These are phyloP conservation scores for Bodo saltans DNA, from an alignment of 78 protist genomes.

Conservation along the genomic window DNA sequence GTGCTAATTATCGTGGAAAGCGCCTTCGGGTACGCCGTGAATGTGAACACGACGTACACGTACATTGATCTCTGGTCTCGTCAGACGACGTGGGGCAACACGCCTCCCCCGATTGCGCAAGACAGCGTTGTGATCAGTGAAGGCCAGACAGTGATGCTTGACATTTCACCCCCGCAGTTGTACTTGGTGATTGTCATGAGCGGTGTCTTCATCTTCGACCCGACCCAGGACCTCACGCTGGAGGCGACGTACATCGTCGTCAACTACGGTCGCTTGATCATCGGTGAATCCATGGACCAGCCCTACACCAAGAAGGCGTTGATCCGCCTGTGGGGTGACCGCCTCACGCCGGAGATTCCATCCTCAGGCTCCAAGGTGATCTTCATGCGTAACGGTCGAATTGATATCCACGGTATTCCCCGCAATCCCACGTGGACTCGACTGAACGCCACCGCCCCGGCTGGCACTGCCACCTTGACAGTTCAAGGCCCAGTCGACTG, in stretches of 20 bases:
- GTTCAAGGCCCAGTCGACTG: conserved; percentile 29
- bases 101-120: neutral
- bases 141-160: conserved; percentile 9
- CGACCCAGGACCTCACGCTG: neutral
- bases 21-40: neutral
- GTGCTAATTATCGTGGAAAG: neutral
- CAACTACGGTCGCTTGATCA: conserved; percentile 8
- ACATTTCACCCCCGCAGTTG: conserved; percentile 4
- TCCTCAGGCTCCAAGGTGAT: conserved; percentile 32
- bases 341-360: neutral
- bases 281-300: conserved; percentile 28
- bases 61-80: conserved; percentile 29
- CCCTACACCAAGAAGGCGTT: conserved; percentile 35
- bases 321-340: conserved; percentile 34
- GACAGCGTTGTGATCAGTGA: conserved; percentile 9
- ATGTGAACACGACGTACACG: neutral
- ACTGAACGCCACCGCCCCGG: neutral
- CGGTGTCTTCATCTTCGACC: conserved; percentile 24
- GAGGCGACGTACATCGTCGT: neutral
- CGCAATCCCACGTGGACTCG: conserved; percentile 31
- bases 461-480: neutral
- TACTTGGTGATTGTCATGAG: neutral
- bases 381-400: conserved; percentile 16
- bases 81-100: conserved; percentile 15
- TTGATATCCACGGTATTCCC: conserved; percentile 33